A percentile compares a stretch with the other conserved stretches of the same genome.
These are phyloP conservation scores for Escovopsis sp. DNA, from an alignment of 2,329 filamentous ascomycete genomes.

Conservation along the genomic window DNA sequence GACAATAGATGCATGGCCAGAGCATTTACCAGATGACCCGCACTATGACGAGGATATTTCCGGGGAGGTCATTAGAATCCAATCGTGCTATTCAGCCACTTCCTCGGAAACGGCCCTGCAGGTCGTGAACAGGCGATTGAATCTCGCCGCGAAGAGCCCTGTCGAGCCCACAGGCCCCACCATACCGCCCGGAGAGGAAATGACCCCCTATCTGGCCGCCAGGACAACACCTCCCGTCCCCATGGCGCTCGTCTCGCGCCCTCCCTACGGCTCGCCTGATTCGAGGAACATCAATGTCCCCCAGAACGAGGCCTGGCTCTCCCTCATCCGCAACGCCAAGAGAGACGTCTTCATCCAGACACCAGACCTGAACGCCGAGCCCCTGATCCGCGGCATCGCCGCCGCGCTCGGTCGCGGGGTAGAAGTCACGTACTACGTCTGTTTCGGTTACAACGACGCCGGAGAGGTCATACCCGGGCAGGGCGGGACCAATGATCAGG, in stretches of 20 bases:
- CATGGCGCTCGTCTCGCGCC: constrained; percentile 57
- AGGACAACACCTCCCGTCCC: constrained; percentile 40
- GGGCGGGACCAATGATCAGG: constrained; percentile 62
- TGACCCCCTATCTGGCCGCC: constrained; percentile 48
- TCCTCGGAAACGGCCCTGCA: constrained; percentile 38
- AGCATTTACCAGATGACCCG: constrained; percentile 43
- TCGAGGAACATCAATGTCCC: constrained; percentile 48
- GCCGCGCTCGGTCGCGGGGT: constrained; percentile 53
- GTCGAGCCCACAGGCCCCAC: constrained; percentile 40
- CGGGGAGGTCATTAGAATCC: constrained; percentile 46
- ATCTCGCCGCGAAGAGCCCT: constrained; percentile 39
- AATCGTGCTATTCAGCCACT: constrained; percentile 37
- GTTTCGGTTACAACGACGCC: constrained; percentile 65
- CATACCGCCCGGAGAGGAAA: constrained; percentile 34
- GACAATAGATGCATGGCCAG: constrained; percentile 21
- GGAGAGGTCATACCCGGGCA: constrained; percentile 64
- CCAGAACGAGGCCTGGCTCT: constrained; percentile 64
- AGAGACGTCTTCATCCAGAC: constrained; percentile 62
- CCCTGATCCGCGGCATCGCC: constrained; percentile 47
- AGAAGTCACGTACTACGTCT: constrained; percentile 55
- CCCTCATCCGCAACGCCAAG: constrained; percentile 49
- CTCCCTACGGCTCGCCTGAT: constrained; percentile 50
- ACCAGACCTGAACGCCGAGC: constrained; percentile 60
- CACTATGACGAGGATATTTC: constrained; percentile 50
- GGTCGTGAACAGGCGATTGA: constrained; percentile 51